Conservation (phyloP, 176 grass and related monocot species). For the Phyllostachys edulis region DNA sequence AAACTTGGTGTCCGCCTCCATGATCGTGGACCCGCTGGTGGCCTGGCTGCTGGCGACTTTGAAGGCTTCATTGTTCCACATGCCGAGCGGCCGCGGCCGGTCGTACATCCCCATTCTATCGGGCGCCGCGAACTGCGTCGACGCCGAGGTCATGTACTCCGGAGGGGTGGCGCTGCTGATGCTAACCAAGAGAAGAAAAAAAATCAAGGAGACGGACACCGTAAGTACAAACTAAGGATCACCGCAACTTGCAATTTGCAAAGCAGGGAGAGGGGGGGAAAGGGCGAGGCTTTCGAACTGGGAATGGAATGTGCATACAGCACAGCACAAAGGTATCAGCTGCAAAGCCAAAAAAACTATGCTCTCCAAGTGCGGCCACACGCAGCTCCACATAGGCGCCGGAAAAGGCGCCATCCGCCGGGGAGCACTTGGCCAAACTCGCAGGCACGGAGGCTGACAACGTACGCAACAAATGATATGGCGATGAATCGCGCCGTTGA, state of each 20-base stretch:
- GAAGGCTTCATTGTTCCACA: slow-evolving; percentile 68
- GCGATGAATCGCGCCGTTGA: not conserved
- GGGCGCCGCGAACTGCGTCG: slow-evolving; percentile 62
- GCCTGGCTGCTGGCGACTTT: slow-evolving; percentile 67
- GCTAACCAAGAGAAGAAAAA: not conserved
- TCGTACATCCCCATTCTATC: slow-evolving; percentile 68
- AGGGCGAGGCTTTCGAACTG: not conserved
- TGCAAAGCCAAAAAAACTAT: not conserved
- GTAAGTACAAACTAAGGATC: not conserved
- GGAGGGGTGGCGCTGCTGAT: slow-evolving; percentile 44
- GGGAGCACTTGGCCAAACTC: not conserved
- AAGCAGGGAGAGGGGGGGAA: not conserved
- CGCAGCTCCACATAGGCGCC: not conserved
- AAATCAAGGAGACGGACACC: not conserved
- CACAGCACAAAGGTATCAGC: not conserved
- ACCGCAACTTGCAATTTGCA: slow-evolving; percentile 7
- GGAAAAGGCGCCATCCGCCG: not conserved
- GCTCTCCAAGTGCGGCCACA: slow-evolving; percentile 3
- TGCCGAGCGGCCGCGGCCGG: slow-evolving; percentile 36
- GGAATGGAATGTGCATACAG: slow-evolving; percentile 23
- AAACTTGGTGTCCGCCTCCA: slow-evolving; percentile 66
- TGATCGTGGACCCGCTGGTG: slow-evolving; percentile 58
- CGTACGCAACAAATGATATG: slow-evolving; percentile 31
- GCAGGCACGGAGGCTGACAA: slow-evolving; percentile 19
- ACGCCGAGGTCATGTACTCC: slow-evolving; percentile 68